Evolutionary conservation across 1,139 yeast species (phyloP), one percentile per base, ranked within the genome.

Genomic region (Pichia sp.): DNA sequence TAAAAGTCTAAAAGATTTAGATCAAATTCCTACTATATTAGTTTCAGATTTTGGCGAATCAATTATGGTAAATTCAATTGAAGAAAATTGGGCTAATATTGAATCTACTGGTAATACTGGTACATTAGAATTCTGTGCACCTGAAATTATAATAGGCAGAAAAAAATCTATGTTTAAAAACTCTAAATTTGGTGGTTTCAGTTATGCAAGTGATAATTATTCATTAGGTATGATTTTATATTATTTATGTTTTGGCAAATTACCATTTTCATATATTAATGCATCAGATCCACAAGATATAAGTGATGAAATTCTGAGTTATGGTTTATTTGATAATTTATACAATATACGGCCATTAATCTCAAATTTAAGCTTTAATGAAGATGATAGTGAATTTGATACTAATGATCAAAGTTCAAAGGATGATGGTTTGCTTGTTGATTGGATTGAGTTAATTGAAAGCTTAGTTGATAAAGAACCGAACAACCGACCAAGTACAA

Each of bases 31-130:
- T 0, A 76, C 75, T 28, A 78, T 86, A 0, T 71, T 87, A 26
- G 92, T 89, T 9, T 83, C 95, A 37, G 96, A 89, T 66, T 85
- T 89, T 64, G 96, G 97, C 2, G 96, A 89, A 63, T 87, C 95
- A 4, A 87, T 86, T 55, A 71, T 85, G 56, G 82, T 83, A 43
- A 88, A 86, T 1, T 72, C 74, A 3, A 36, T 49, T 34, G 52
- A 49, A 39, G 48, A 42, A 18, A 43, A 37, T 34, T 42, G 47
- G 48, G 45, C 41, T 30, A 61, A 63, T 43, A 65, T 86, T 47
- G 63, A 68, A 7, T 82, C 81, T 1, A 77, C 84, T 8, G 96
- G 96, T 0, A 78, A 81, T 43, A 88, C 96, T 0, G 96, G 96
- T 0, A 88, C 96, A 0, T 62, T 87, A 29, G 96, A 87, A 61